These are phyloP conservation scores for Russula olivacea DNA, from an alignment of 768 basidiomycete genomes.

Conservation along the genomic window DNA sequence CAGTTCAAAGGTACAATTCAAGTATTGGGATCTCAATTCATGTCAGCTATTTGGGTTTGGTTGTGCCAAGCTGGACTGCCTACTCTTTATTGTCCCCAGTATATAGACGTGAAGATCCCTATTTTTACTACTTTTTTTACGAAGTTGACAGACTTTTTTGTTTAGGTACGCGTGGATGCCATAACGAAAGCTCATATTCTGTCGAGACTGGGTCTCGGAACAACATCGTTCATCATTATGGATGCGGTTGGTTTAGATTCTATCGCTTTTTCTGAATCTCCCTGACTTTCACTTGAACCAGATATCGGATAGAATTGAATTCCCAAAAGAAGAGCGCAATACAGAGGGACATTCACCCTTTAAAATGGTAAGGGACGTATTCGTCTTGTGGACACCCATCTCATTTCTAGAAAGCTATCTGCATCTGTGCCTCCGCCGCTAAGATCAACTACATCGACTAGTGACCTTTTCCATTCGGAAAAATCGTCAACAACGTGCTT, in stretches of 20 bases:
- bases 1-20: neutral
- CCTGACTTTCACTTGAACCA: neutral
- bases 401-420: neutral
- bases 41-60: neutral
- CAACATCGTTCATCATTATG: too few species aligned
- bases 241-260: neutral
- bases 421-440: too few species aligned
- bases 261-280: neutral
- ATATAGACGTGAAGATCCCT: neutral
- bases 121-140: too few species aligned
- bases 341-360: neutral
- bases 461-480: neutral
- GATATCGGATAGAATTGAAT: neutral
- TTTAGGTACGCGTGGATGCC: constrained; percentile 5
- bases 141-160: too few species aligned
- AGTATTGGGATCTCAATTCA: neutral
- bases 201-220: neutral
- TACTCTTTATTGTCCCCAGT: neutral
- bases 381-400: neutral
- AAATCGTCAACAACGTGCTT: constrained; percentile 1
- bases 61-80: neutral
- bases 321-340: neutral
- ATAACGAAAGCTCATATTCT: neutral
- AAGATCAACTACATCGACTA: neutral
- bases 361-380: neutral